These are phyloP conservation scores for Candida sithepensis DNA, from an alignment of 805 yeast genomes.

Conservation along the genomic window DNA sequence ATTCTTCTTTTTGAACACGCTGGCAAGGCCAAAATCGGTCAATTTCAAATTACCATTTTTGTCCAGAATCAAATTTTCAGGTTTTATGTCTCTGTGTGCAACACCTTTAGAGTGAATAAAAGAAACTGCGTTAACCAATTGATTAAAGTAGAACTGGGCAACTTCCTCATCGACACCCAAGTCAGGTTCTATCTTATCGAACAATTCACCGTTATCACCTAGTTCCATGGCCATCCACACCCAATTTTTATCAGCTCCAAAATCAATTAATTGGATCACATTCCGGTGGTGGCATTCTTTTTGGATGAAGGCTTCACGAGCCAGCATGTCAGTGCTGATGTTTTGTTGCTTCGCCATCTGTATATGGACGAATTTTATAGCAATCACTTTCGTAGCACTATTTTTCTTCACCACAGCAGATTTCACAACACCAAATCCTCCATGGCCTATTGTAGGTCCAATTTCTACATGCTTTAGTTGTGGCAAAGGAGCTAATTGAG, in stretches of 20 bases:
- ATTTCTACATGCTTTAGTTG: conserved; percentile 40
- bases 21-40: conserved; percentile 77
- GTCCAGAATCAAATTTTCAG: conserved; percentile 65
- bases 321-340: conserved; percentile 34
- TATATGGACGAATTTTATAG: conserved; percentile 54
- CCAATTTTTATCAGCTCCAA: conserved; percentile 54
- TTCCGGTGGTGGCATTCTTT: conserved; percentile 59
- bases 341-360: conserved; percentile 31
- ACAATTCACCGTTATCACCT: conserved; percentile 72
- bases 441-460: conserved; percentile 60
- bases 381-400: conserved; percentile 41
- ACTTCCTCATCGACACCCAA: conserved; percentile 62
- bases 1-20: conserved; percentile 46
- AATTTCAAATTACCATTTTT: conserved; percentile 61
- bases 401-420: conserved; percentile 37
- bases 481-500: conserved; percentile 49
- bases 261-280: conserved; percentile 50
- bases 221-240: conserved; percentile 65
- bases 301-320: conserved; percentile 57
- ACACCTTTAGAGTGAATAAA: conserved; percentile 62
- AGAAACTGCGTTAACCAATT: conserved; percentile 56
- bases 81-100: conserved; percentile 67
- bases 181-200: conserved; percentile 77
- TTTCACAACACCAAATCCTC: conserved; percentile 64
- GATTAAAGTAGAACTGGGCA: conserved; percentile 67